Evolutionary conservation across 2,329 filamentous ascomycete species (phyloP).

Genomic region (Claviceps quebecensis): DNA sequence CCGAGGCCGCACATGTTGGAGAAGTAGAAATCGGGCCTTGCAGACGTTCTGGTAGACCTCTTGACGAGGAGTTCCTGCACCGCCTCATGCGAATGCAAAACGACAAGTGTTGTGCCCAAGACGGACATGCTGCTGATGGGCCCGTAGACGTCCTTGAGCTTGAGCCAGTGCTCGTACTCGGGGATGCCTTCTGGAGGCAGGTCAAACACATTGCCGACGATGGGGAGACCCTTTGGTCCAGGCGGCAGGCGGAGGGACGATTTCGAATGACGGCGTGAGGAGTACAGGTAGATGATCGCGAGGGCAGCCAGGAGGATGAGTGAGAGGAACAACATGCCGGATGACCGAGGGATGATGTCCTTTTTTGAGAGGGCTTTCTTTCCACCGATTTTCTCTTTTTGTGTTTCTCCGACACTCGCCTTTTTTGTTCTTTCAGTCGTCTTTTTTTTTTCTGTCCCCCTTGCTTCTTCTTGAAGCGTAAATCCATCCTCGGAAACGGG

Average conservation of each 20-base stretch:
- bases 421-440: too few species aligned
- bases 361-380: neutral
- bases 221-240: slow-evolving; percentile 4
- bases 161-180: slow-evolving; percentile 5
- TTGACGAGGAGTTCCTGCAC: slow-evolving; percentile 25
- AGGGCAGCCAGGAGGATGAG: neutral
- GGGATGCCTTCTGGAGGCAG: neutral
- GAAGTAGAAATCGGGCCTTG: slow-evolving; percentile 12
- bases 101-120: slow-evolving; percentile 25
- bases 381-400: too few species aligned
- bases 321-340: neutral
- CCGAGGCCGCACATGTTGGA: neutral
- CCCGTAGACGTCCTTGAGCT: slow-evolving; percentile 24
- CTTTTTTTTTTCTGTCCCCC: neutral
- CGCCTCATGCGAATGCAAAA: slow-evolving; percentile 23
- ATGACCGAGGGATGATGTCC: neutral
- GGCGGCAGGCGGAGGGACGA: slow-evolving; percentile 3
- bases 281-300: neutral
- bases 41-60: slow-evolving; percentile 20
- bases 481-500: too few species aligned
- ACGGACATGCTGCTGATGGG: slow-evolving; percentile 23
- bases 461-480: neutral
- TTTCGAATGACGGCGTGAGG: neutral
- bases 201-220: slow-evolving; percentile 5
- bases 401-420: too few species aligned